Conservation (phyloP, 2,329 filamentous ascomycete species). For the Aspergillus pseudoterreus region DNA sequence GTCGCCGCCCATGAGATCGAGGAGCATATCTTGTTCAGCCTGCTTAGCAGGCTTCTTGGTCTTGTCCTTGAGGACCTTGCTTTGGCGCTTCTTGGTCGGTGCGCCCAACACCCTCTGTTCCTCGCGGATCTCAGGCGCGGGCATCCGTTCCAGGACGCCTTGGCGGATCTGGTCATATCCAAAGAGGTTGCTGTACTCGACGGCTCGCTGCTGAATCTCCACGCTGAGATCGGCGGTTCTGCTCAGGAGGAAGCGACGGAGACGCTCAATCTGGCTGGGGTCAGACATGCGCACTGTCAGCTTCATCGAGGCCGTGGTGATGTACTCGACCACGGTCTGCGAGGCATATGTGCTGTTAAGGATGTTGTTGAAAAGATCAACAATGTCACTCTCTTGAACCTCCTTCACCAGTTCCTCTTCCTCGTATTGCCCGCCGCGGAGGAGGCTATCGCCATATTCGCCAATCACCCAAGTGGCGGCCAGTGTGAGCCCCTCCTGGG, state of each 20-base stretch:
- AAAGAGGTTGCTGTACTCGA: conserved; percentile 96
- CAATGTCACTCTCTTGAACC: conserved; percentile 82
- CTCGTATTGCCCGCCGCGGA: conserved; percentile 86
- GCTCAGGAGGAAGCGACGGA: conserved; percentile 71
- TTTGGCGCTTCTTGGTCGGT: conserved; percentile 63
- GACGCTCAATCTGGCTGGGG: conserved; percentile 76
- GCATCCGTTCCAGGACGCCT: conserved; percentile 97
- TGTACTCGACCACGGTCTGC: conserved; percentile 90
- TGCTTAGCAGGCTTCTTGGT: conserved; percentile 74
- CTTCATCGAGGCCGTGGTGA: conserved; percentile 92
- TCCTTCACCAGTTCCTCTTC: conserved; percentile 82
- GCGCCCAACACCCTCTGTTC: conserved; percentile 87
- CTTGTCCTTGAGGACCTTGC: conserved; percentile 65
- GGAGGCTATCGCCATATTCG: conserved; percentile 88
- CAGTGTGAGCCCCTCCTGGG: conserved; percentile 90
- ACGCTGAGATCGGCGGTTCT: conserved; percentile 87
- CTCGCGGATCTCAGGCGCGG: conserved; percentile 92
- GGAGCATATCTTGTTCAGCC: conserved; percentile 83
- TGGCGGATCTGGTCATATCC: conserved; percentile 78
- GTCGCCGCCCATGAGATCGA: conserved; percentile 86
- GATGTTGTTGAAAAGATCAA: conserved; percentile 89
- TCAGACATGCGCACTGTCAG: conserved; percentile 85
- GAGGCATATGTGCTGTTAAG: conserved; percentile 92
- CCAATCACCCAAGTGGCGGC: conserved; percentile 97
- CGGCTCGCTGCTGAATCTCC: conserved; percentile 91